These are phyloP conservation scores for Guillardia theta DNA, from an alignment of 78 protist species.

Conservation along the genomic window DNA sequence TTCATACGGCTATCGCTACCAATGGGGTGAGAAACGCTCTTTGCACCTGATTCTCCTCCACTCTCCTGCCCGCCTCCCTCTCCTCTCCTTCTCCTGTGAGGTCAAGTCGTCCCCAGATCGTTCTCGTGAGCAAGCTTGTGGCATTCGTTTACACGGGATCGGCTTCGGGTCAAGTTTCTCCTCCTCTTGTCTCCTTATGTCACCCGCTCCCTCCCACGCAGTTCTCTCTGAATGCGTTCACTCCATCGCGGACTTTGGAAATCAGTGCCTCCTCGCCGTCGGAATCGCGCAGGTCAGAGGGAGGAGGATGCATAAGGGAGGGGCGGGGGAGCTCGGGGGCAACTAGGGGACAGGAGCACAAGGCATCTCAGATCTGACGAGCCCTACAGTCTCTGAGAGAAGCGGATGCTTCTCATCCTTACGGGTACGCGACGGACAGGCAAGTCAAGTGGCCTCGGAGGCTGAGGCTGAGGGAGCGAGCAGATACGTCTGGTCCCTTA, in stretches of 20 bases:
- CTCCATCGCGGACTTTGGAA: slow-evolving; percentile 56
- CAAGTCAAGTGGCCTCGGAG: background rate
- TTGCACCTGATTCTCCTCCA: no score
- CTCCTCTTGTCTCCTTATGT: background rate
- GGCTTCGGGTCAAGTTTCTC: background rate
- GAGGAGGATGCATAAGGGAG: no score
- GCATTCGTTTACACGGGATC: slow-evolving; percentile 46
- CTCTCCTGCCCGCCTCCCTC: no score
- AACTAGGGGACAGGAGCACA: no score
- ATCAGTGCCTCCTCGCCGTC: slow-evolving; percentile 50
- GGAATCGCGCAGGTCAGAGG: no score
- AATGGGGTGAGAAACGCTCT: no score
- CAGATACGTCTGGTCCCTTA: slow-evolving; percentile 54
- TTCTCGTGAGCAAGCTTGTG: slow-evolving; percentile 8
- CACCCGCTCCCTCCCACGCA: slow-evolving; percentile 28
- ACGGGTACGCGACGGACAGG: slow-evolving; percentile 50
- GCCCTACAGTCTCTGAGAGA: slow-evolving; percentile 34
- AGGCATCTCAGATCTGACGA: background rate
- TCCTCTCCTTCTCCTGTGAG: no score
- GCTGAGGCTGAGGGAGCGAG: background rate
- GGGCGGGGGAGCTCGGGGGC: no score
- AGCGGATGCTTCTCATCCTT: slow-evolving; percentile 49
- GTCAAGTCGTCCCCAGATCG: no score
- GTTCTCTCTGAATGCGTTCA: slow-evolving; percentile 52
- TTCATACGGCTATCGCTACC: slow-evolving; percentile 32